Evolutionary conservation across 345 rosid species (phyloP).

Genomic region (Corymbia maculata): DNA sequence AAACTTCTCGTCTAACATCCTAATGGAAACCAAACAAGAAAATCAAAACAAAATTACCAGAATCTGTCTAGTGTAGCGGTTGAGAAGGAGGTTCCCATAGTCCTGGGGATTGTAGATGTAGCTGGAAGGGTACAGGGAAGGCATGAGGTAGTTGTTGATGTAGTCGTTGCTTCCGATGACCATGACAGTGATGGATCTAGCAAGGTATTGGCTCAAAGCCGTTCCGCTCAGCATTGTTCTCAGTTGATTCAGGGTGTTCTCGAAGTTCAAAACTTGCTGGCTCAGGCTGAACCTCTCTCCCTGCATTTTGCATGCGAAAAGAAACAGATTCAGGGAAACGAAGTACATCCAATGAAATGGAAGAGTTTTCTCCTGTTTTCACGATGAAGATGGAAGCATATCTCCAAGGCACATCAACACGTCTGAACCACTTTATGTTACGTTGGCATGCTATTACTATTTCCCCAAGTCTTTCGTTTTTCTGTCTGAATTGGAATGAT

Average conservation of each 20-base stretch:
- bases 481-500: background rate
- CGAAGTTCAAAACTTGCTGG: constrained; percentile 63
- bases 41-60: constrained; percentile 13
- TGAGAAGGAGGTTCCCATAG: constrained; percentile 58
- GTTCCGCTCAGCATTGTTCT: constrained; percentile 33
- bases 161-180: constrained; percentile 91
- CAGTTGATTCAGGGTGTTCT: constrained; percentile 46
- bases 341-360: background rate
- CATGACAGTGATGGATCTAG: constrained; percentile 41
- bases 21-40: background rate
- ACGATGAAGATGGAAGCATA: background rate
- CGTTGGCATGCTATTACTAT: background rate
- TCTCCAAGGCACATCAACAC: background rate
- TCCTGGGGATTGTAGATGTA: constrained; percentile 38
- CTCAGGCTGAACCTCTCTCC: constrained; percentile 53
- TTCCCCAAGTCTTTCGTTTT: background rate
- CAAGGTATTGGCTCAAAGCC: constrained; percentile 32
- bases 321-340: background rate
- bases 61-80: constrained; percentile 51
- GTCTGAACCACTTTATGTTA: background rate
- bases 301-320: constrained; percentile 11
- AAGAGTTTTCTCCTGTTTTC: background rate
- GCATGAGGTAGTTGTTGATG: constrained; percentile 88
- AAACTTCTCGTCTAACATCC: background rate
- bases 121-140: constrained; percentile 49